Percentiles rank a stretch among this genome's conserved stretches.
Evolutionary conservation across 345 rosid genomes (phyloP).

Genomic region (Sonneratia caseolaris): DNA sequence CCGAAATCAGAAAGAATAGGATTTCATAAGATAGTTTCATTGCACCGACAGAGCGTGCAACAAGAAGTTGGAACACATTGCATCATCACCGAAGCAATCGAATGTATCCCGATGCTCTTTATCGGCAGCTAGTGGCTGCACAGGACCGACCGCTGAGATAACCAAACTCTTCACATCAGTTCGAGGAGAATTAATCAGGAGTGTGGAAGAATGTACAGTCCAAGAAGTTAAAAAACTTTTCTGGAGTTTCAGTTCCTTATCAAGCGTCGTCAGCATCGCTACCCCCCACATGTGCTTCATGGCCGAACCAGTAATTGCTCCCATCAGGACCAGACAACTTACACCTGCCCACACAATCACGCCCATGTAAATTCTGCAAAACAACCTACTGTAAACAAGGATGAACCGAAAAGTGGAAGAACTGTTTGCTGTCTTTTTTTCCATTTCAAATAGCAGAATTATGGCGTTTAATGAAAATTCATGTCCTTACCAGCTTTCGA

Average conservation of each 20-base stretch:
- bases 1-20: background rate
- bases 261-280: slow-evolving; percentile 92
- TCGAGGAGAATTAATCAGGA: slow-evolving; percentile 12
- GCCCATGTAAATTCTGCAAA: slow-evolving; percentile 8
- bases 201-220: slow-evolving; percentile 37
- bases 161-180: slow-evolving; percentile 13
- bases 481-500: no score
- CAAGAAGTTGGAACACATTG: slow-evolving; percentile 4
- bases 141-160: background rate
- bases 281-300: slow-evolving; percentile 63
- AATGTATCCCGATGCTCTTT: slow-evolving; percentile 5
- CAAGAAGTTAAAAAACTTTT: background rate
- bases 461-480: no score
- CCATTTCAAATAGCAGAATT: no score
- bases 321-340: slow-evolving; percentile 90
- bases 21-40: background rate
- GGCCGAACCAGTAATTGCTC: slow-evolving; percentile 62
- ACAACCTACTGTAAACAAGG: no score
- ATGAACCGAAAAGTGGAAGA: no score
- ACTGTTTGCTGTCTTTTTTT: no score
- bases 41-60: background rate
- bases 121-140: slow-evolving; percentile 8
- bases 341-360: slow-evolving; percentile 47
- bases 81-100: slow-evolving; percentile 21
- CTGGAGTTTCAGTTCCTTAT: slow-evolving; percentile 7